Evolutionary conservation across 1,284 basidiomycete genomes (phyloP).

Genomic region (Cronartium ribicola): DNA sequence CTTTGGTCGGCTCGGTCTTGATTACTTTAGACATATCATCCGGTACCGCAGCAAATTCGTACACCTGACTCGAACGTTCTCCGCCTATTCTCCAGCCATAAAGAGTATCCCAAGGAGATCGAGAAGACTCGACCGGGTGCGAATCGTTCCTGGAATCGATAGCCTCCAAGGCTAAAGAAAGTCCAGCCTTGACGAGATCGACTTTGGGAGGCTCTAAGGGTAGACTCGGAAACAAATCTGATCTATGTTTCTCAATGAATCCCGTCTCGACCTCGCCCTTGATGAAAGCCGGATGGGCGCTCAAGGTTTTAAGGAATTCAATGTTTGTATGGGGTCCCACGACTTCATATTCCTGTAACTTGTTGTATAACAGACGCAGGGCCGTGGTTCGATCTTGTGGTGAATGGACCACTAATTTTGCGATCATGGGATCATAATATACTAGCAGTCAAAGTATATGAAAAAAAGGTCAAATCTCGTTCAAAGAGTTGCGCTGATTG

Average conservation of each 20-base stretch:
- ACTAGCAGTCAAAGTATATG: slow-evolving; percentile 20
- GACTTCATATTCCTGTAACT: slow-evolving; percentile 79
- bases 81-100: slow-evolving; percentile 39
- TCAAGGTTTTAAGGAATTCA: slow-evolving; percentile 75
- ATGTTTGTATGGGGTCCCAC: slow-evolving; percentile 87
- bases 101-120: slow-evolving; percentile 52
- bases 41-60: slow-evolving; percentile 19
- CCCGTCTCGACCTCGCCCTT: slow-evolving; percentile 84
- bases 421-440: slow-evolving; percentile 91
- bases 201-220: slow-evolving; percentile 9
- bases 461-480: background rate
- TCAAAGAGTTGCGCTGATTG: background rate
- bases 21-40: background rate
- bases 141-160: slow-evolving; percentile 72
- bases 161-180: slow-evolving; percentile 57
- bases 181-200: slow-evolving; percentile 4
- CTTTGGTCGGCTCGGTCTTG: background rate
- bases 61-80: slow-evolving; percentile 6
- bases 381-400: slow-evolving; percentile 82
- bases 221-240: slow-evolving; percentile 10
- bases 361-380: slow-evolving; percentile 69
- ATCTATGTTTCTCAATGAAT: slow-evolving; percentile 67
- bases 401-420: slow-evolving; percentile 78
- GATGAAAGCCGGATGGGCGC: slow-evolving; percentile 71
- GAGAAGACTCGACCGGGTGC: slow-evolving; percentile 59